Evolutionary conservation across 2,329 filamentous ascomycete species (phyloP), one percentile per base, ranked within the genome.

Genomic region (Epicoccum sorghinum): DNA sequence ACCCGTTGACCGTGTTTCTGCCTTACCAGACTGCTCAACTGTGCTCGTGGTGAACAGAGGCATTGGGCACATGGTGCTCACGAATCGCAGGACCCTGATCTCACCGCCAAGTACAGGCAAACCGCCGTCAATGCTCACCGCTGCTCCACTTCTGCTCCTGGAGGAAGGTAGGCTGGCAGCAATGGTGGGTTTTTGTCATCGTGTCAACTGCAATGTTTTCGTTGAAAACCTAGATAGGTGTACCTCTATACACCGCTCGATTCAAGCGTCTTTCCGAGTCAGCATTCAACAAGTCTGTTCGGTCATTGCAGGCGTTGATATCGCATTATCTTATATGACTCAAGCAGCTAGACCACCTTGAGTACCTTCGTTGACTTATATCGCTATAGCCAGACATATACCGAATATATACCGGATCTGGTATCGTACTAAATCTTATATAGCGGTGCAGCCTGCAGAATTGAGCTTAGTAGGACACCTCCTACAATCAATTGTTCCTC

Each of bases 111-210:
- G 32, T 32, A 36, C 18, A 9, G 10, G 22, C 3, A 3, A 3
- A 27, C 8, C 32, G 30, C 32, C 10, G 12, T 45, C 32, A 9
- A 29, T 46, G 32, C 46, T 49, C 47, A 49, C 47, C 47, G 47
- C 47, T 37, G 47, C 47, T 37, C 22, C 12, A 30, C 43, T 9
- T 40, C 37, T 24, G n/a, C 25, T 3, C 37, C 4, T 12, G 9
- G 29, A 7, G 7, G 12, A 30, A 7, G 13, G 13, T 13, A 33
- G 9, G 7, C 9, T 33, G 7, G 9, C 32, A 33, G 32, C 7
- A 8, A 33, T 30, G 29, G 29, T 30, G 35, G 18, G 14, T 10
- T 8, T 27, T 23, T 18, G 18, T 18, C 18, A 18, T 18, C 18
- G 18, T 18, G 18, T 18, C 18, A 18, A 18, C 3, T 18, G 18